Evolutionary conservation across 441 rosid species (phyloP), one percentile per base, ranked within the genome.

Genomic region (Francoa sonchifolia): DNA sequence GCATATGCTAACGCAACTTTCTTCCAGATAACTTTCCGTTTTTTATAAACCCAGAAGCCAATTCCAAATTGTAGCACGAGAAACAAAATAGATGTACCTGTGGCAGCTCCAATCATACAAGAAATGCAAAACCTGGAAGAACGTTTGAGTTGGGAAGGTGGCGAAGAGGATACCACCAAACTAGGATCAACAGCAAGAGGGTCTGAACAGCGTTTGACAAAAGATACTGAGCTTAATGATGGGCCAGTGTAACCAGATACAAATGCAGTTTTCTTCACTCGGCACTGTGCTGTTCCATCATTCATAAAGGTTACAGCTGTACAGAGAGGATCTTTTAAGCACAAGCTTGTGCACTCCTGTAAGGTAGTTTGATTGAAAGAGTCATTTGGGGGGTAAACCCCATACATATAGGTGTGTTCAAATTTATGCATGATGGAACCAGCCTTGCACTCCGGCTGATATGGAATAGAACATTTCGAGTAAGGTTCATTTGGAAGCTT

Each of bases 101-200:
- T 65, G 48, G 72, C 72, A 42, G 76, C 82, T 30, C 80, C 80
- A 2, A 65, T 22, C 10, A 81, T 55, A 54, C 89, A 81, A 42
- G 76, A 69, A 59, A 72, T 29, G 62, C 86, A 74, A 34, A 74
- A 27, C 38, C 39, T 48, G 27, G 34, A 33, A n/a, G 66, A 49
- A 16, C 39, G 49, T 37, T 35, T 51, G 19, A 30, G 46, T 2
- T 57, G 58, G 36, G 65, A 58, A 42, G 42, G 19, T 21, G 57
- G 20, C 2, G 52, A 35, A 13, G 68, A 42, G 20, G 60, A 42
- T 44, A 47, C 44, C 0, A 34, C 8, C 34, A 2, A 16, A 28
- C 19, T 51, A 52, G 86, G 83, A 67, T 85, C 60, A 48, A 44
- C 87, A 16, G 96, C 75, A 9, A 68, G 6, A 2, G 96, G 96